These are phyloP conservation scores for Thermochaetoides thermophila DNA, from an alignment of 495 filamentous ascomycete genomes.

Conservation along the genomic window DNA sequence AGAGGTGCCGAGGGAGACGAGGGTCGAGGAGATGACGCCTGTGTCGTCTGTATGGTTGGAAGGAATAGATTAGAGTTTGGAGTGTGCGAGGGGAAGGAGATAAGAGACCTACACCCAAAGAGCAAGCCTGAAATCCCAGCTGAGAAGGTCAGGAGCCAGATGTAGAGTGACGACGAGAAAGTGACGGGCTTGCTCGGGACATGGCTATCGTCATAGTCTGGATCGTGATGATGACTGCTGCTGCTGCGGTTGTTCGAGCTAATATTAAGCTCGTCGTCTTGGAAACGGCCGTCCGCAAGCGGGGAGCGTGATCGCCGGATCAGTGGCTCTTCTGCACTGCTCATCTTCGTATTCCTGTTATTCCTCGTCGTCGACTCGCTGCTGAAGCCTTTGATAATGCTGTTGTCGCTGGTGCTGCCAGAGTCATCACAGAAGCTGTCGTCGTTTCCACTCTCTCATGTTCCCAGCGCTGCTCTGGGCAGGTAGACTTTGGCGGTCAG, in stretches of 20 bases:
- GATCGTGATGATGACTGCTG: not conserved
- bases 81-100: not conserved
- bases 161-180: conserved; percentile 25
- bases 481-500: too few species aligned
- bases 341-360: too few species aligned
- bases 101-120: conserved; percentile 62
- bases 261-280: too few species aligned
- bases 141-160: conserved; percentile 66
- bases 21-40: conserved; percentile 77
- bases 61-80: conserved; percentile 9
- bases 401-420: not conserved
- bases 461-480: too few species aligned
- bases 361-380: not conserved
- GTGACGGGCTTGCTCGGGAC: not conserved
- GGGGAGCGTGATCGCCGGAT: conserved; percentile 5
- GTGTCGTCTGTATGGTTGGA: conserved; percentile 47
- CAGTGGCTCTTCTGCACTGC: conserved; percentile 15
- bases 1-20: conserved; percentile 63
- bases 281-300: not conserved
- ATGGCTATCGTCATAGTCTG: too few species aligned
- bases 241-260: conserved; percentile 1
- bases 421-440: too few species aligned
- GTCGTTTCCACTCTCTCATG: too few species aligned
- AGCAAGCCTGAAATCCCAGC: conserved; percentile 76
- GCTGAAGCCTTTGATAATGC: not conserved